These are phyloP conservation scores for Prunus davidiana DNA, from an alignment of 306 rosid genomes.

Conservation along the genomic window DNA sequence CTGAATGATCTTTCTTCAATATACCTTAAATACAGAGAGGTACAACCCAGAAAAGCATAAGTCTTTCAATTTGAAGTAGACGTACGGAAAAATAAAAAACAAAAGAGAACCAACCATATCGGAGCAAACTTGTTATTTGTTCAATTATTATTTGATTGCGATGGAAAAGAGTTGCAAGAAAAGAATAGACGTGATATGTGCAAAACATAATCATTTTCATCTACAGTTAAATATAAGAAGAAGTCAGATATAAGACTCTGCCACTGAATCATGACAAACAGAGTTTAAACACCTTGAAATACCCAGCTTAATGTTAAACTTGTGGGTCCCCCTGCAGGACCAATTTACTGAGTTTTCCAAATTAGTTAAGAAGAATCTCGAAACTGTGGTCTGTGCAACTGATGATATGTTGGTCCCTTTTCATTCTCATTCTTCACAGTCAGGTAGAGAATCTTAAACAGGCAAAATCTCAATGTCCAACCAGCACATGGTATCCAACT, in stretches of 20 bases:
- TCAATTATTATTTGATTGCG: background rate
- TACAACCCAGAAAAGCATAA: constrained; percentile 9
- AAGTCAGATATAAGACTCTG: background rate
- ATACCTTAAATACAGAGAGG: constrained; percentile 56
- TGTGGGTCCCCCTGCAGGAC: no score
- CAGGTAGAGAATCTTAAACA: no score
- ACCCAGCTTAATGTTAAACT: no score
- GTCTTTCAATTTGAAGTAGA: background rate
- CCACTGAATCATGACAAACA: no score
- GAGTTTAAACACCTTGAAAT: no score
- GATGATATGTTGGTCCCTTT: no score
- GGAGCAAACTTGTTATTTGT: background rate
- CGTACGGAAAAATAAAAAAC: background rate
- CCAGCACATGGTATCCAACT: background rate
- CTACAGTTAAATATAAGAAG: background rate
- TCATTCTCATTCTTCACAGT: no score
- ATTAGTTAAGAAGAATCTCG: no score
- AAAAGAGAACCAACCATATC: background rate
- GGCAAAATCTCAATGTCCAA: background rate
- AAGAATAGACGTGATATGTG: background rate
- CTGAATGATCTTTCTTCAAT: constrained; percentile 96
- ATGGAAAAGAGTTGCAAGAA: background rate
- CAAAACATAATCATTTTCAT: background rate
- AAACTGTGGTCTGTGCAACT: no score
- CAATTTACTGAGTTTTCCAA: no score